Base-by-base conservation (phyloP, 805 yeast species). In the Tetrapisispora phaffii region DNA sequence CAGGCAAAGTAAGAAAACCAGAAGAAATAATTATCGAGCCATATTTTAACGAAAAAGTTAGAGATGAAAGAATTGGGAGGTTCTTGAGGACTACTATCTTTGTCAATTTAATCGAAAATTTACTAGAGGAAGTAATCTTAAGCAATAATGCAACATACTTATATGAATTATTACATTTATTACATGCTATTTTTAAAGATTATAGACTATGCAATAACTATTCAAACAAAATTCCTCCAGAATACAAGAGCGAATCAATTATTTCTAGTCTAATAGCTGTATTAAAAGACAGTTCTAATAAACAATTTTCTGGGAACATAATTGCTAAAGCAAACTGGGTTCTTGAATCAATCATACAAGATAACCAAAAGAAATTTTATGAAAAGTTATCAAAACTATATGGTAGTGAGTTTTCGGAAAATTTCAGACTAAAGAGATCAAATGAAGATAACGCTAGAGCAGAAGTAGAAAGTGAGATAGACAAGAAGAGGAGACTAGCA, bases 161-260 rank as follows among this genome's bases (percentile, higher is more conserved):
- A 31, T 75, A 78, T 16, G 78, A 76, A 36, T 55, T 80, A n/a
- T 67, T 85, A 33, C 93, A 84, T 58, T 67, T 85, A 41, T 50
- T 82, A 2, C 87, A 84, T 64, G 89, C 85, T 6, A 67, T 80
- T 7, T 55, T 83, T 17, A 54, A 66, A 24, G 82, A 47, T 44
- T 46, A 9, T 50, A 66, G 2, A 60, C 69, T 50, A 81, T 78
- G 1, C 46, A 57, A 72, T 28, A 72, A 71, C n/a, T 54, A 64
- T 2, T 79, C 74, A 48, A 60, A 75, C n/a, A 64, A 67, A 21
- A 74, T 77, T 38, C 84, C 86, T 4, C 68, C 79, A 29, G 67
- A 80, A 55, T 76, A 75, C 47, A n/a, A 34, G 2, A 19, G 31
- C n/a, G 3, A n/a, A 8, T 2, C 44, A 7, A 34, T 42, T 62